Evolutionary conservation across 345 rosid genomes (phyloP).

Genomic region (Viola odorata): DNA sequence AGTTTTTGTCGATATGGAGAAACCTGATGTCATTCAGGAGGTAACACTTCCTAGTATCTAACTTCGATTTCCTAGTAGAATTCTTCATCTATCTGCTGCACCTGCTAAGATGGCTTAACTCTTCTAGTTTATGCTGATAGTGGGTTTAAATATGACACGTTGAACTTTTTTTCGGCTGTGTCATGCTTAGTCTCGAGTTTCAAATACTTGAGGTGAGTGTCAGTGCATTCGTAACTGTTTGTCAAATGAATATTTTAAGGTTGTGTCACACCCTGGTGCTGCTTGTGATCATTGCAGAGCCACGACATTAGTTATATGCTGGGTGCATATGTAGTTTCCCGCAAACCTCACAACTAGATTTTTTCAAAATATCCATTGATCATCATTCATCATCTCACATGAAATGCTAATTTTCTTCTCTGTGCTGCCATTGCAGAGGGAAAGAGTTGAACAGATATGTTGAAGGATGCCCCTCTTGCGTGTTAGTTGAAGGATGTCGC

Average conservation of each 20-base stretch:
- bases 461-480: too few species aligned
- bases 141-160: background rate
- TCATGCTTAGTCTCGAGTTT: too few species aligned
- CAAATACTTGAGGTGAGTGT: too few species aligned
- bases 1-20: constrained; percentile 63
- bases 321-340: too few species aligned
- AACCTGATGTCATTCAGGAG: constrained; percentile 75
- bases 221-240: too few species aligned
- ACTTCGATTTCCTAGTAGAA: background rate
- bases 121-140: background rate
- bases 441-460: constrained; percentile 60
- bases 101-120: background rate
- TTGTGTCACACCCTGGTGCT: too few species aligned
- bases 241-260: too few species aligned
- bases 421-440: constrained; percentile 36
- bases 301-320: too few species aligned
- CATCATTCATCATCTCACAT: background rate
- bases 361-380: too few species aligned
- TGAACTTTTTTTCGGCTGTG: background rate
- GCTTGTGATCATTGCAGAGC: too few species aligned
- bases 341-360: too few species aligned
- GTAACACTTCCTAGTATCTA: constrained; percentile 34
- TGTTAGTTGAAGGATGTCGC: too few species aligned
- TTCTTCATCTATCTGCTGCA: background rate
- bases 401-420: background rate